Evolutionary conservation across 169 alveolate genomes (phyloP).

Genomic region (Plasmodium cynomolgi): DNA sequence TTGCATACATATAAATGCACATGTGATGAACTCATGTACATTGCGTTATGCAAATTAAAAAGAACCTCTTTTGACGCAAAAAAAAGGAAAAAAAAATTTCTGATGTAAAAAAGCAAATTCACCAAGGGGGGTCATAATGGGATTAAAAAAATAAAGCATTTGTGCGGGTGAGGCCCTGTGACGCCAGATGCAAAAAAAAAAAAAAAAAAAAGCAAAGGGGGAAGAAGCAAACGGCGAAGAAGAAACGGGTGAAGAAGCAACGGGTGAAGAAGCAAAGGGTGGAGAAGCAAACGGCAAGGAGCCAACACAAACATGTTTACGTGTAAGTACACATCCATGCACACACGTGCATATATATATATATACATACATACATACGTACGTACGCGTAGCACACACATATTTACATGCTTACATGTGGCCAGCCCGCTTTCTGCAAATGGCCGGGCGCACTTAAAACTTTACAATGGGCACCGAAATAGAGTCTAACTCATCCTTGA

Average conservation of each 20-base stretch:
- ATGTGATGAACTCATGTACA: neutral
- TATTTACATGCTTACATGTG: neutral
- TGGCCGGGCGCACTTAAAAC: conserved; percentile 1
- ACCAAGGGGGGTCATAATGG: neutral
- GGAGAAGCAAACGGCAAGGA: neutral
- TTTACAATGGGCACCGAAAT: conserved; percentile 35
- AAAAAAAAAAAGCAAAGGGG: neutral
- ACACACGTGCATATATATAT: neutral
- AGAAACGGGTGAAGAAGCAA: neutral
- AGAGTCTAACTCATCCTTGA: conserved; percentile 64
- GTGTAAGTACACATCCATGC: neutral
- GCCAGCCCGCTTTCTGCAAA: neutral
- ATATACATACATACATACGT: neutral
- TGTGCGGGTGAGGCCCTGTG: neutral
- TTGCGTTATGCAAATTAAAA: neutral
- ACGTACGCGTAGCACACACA: neutral
- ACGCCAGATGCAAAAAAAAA: neutral
- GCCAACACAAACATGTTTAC: neutral
- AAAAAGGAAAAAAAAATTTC: neutral
- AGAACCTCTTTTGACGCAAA: neutral
- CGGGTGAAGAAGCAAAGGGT: neutral
- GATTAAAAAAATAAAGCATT: neutral
- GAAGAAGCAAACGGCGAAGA: neutral
- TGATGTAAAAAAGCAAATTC: neutral
- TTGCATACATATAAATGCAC: neutral